phyloP scores from a whole-genome alignment of 108 stramenopile species.

The Cafeteria roenbergensis region DNA sequence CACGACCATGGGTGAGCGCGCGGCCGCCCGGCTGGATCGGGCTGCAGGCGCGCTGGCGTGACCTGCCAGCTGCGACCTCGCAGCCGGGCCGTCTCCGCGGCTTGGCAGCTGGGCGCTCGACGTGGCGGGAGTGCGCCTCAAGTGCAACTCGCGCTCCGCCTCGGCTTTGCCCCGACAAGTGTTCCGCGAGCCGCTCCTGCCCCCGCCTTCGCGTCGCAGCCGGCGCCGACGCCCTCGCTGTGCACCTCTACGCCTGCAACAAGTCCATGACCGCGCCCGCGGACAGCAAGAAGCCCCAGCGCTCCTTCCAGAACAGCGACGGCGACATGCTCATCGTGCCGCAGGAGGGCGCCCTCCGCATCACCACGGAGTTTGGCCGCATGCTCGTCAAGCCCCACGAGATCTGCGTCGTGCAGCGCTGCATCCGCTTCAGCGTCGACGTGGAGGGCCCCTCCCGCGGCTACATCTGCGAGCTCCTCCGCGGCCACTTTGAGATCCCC shows the following conservation, averaged over 20 bases:
- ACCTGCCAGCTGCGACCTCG: too few species aligned
- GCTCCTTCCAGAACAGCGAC: conserved; percentile 60
- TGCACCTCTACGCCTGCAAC: conserved; percentile 61
- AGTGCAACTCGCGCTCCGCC: too few species aligned
- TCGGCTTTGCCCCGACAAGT: too few species aligned
- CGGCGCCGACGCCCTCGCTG: too few species aligned
- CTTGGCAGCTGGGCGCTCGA: too few species aligned
- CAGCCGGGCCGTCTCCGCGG: too few species aligned
- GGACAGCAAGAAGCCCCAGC: neutral
- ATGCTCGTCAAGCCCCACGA: conserved; percentile 54
- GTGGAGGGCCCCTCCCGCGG: conserved; percentile 46
- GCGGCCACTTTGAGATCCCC: conserved; percentile 71
- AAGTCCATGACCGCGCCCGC: conserved; percentile 47
- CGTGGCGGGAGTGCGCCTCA: too few species aligned
- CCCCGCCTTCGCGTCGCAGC: too few species aligned
- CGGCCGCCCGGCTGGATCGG: too few species aligned
- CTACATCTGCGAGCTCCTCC: conserved; percentile 72
- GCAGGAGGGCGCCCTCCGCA: conserved; percentile 49
- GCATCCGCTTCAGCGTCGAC: conserved; percentile 62
- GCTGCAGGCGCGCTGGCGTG: too few species aligned
- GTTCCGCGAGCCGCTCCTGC: too few species aligned
- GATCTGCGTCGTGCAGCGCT: conserved; percentile 71
- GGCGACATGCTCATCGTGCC: conserved; percentile 82
- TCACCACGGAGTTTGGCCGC: conserved; percentile 65
- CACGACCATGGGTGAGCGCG: conserved; percentile 37